Evolutionary conservation across 257 asterid species (phyloP), one percentile per base, ranked within the genome.

Genomic region (Cordia subcordata): DNA sequence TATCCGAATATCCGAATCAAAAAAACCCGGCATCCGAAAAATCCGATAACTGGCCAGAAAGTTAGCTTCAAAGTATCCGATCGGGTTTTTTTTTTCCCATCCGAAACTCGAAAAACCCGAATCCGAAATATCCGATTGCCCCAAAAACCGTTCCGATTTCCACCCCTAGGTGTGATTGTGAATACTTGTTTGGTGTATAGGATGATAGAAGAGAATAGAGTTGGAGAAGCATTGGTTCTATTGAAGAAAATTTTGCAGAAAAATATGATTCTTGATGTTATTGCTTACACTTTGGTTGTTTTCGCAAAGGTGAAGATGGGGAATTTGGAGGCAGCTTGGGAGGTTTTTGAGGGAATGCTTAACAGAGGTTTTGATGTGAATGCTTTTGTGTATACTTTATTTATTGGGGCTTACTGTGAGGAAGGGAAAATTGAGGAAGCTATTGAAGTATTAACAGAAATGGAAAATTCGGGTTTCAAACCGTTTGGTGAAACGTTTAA

Each of bases 321-420:
- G 54, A 68, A 85, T 53, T 22, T 87, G 73, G 82, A 73, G 58
- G 69, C 75, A 4, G 95, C 95, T 17, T 64, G 64, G 78, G 73
- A 77, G 63, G 72, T 77, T 44, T 80, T 72, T 44, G 82, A 78
- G 11, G 92, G 80, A 68, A 69, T 90, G 96, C 77, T 76, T 50
- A 85, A 76, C 46, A 81, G 96, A 66, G 94, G 97, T 37, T 87
- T 90, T 54, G 61, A 67, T 40, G 86, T 81, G 59, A 90, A 87
- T 69, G 78, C 85, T 52, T 77, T 87, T 52, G 81, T 82, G 46
- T 76, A 76, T 45, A 76, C 81, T 69, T 65, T 73, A 35, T 82
- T 86, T 55, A 54, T 87, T 52, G 78, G 66, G 65, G 80, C 75
- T 8, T 81, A 76, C 60, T 79, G 93, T 51, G 76, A 78, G 18